Percentiles rank a stretch among this genome's conserved stretches.
phyloP scores from a whole-genome alignment of 148 eudicot species.

The Rhododendron griersonianum region DNA sequence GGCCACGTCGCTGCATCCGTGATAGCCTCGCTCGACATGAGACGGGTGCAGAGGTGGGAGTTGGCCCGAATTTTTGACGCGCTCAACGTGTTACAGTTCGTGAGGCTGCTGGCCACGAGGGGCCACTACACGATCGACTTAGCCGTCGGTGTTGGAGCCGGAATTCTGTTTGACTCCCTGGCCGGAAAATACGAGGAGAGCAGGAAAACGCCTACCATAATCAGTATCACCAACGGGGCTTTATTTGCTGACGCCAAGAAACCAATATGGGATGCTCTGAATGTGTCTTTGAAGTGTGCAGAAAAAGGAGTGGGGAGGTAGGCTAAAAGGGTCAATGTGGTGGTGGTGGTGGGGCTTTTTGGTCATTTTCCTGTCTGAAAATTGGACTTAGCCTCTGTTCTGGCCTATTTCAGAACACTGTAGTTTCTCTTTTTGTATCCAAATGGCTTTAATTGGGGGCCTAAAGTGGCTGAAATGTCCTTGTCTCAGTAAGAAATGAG shows the following conservation, averaged over 20 bases:
- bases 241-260: background rate
- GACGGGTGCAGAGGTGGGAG: slow-evolving; percentile 69
- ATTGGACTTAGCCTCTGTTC: background rate
- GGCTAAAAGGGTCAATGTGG: background rate
- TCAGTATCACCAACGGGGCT: background rate
- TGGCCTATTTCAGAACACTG: background rate
- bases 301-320: background rate
- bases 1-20: slow-evolving; percentile 95
- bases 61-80: slow-evolving; percentile 63
- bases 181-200: slow-evolving; percentile 75
- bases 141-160: slow-evolving; percentile 94
- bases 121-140: slow-evolving; percentile 98
- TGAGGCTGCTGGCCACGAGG: slow-evolving; percentile 78
- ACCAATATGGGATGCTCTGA: slow-evolving; percentile 3
- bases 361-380: background rate
- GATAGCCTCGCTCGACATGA: slow-evolving; percentile 93
- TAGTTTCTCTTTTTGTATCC: background rate
- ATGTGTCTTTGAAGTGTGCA: background rate
- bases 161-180: slow-evolving; percentile 67
- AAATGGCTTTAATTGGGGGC: background rate
- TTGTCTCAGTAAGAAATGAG: background rate
- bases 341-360: background rate
- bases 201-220: slow-evolving; percentile 16
- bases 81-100: slow-evolving; percentile 58
- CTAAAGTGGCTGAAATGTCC: background rate